phyloP scores from a whole-genome alignment of 805 yeast species.

The Dipodascopsis uninucleata region DNA sequence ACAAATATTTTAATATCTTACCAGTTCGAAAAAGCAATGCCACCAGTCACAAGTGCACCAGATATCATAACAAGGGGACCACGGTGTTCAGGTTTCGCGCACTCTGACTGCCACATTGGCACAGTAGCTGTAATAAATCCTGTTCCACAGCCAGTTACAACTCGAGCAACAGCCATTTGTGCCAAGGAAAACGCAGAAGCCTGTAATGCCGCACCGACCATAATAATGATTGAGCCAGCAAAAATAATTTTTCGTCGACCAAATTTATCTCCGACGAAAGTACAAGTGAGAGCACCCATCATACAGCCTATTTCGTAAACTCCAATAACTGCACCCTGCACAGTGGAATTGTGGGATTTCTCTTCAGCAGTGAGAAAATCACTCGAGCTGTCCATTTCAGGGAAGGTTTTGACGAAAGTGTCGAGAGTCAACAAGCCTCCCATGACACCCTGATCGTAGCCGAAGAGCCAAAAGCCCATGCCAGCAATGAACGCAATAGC shows the following conservation, averaged over 20 bases:
- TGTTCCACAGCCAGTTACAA: conserved; percentile 68
- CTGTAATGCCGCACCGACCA: conserved; percentile 59
- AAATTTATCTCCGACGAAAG: conserved; percentile 54
- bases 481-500: conserved; percentile 58
- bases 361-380: conserved; percentile 2
- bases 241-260: conserved; percentile 67
- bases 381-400: conserved; percentile 9
- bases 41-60: conserved; percentile 68
- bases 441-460: conserved; percentile 81
- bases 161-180: conserved; percentile 72
- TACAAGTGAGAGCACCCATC: conserved; percentile 63
- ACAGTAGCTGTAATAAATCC: conserved; percentile 77
- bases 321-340: conserved; percentile 29
- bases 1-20: neutral
- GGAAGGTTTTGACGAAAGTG: conserved; percentile 15
- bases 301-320: conserved; percentile 71
- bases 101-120: conserved; percentile 79
- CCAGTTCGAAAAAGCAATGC: conserved; percentile 75
- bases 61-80: conserved; percentile 67
- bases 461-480: conserved; percentile 63
- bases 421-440: conserved; percentile 29
- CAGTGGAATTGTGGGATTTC: conserved; percentile 14
- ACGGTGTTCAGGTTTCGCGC: conserved; percentile 61
- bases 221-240: conserved; percentile 53
- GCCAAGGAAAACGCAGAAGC: conserved; percentile 55